Evolutionary conservation across 2,329 filamentous ascomycete species (phyloP), one percentile per base, ranked within the genome.

Genomic region (Xylariaceae sp.): DNA sequence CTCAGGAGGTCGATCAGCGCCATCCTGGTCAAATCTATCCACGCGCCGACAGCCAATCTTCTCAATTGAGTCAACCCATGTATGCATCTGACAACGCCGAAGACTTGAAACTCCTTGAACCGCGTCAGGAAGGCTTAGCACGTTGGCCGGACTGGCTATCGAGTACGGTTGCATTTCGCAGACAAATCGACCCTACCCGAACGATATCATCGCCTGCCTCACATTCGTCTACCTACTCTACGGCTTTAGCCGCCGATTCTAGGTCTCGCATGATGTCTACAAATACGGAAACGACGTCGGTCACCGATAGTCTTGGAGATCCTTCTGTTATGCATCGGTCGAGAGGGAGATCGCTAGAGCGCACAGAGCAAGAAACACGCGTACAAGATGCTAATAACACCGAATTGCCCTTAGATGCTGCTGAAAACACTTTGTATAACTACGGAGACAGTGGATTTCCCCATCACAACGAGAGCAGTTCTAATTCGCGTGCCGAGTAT

Each of bases 311-410:
- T 54, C 70, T 73, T 49, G 67, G 69, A 40, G 70, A 72, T 9
- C 65, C 67, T 27, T 65, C 72, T 49, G 57, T 60, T 45, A 68
- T 63, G 32, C 57, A 63, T 19, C 66, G 67, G 47, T 65, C 62
- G 12, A 67, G 73, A 58, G 71, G 71, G n/a, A 71, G 68, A 30
- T 75, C 74, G 26, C 59, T 74, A 31, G 74, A 76, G 59, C 67
- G 72, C n/a, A 73, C 72, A 3, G 69, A 72, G 5, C 72, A 71
- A 60, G 74, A 76, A 60, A 70, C 67, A 41, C 68, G 68, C 53
- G 55, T 70, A 31, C 68, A 68, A 51, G 64, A 70, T 32, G 44
- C 65, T 40, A 64, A 69, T 47, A 50, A 34, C 32, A 59, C 56
- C 60, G 67, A 57, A 60, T 62, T 42, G 35, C 58, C 51, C 45